Evolutionary conservation across 2,329 filamentous ascomycete genomes (phyloP), one percentile per base, ranked within the genome.

Genomic region (Macrophomina pseudophaseolina): DNA sequence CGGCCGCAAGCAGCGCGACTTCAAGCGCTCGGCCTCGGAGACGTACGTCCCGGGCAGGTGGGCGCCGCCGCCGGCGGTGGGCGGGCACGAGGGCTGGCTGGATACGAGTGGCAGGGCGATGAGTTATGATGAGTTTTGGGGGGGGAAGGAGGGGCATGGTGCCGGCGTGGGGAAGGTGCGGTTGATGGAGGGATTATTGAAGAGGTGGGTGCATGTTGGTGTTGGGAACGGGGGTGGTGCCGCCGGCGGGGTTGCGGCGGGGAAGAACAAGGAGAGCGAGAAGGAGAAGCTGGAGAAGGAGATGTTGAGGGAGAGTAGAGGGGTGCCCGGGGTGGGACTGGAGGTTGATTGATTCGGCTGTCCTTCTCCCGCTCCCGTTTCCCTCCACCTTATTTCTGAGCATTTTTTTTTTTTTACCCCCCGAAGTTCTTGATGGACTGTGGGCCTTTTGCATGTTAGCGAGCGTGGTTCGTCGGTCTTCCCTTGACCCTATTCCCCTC

Each of bases 51-150:
- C 42, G 4, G 58, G 58, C 4, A 12, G 58, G 42, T 62, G 58
- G 58, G 58, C 58, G 40, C 18, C 44, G 42, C 32, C 52, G 42
- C 16, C 8, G 42, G 11, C 38, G 38, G 38, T 14, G 38, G 23
- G 5, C 42, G 42, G 46, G 51, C 30, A 23, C 12, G 42, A n/a
- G 32, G 4, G 18, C 18, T 62, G 58, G 58, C 11, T 62, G 58
- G 58, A 62, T 14, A 62, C 58, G 30, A 62, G 58, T 32, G 58
- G 58, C 5, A 16, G 58, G 58, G 23, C 16, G 16, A 16, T 49
- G 42, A 23, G 30, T 42, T 48, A 35, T 11, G 58, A 62, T n/a
- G 58, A 62, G 42, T 62, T 49, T 16, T 62, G 35, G n/a, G 28
- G 32, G 35, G 54, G 28, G 4, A 48, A 30, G 38, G 14, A 16